Percentiles rank a stretch among this genome's conserved stretches.
Evolutionary conservation across 139 green algal species (phyloP).

Genomic region (Volvox reticuliferus): DNA sequence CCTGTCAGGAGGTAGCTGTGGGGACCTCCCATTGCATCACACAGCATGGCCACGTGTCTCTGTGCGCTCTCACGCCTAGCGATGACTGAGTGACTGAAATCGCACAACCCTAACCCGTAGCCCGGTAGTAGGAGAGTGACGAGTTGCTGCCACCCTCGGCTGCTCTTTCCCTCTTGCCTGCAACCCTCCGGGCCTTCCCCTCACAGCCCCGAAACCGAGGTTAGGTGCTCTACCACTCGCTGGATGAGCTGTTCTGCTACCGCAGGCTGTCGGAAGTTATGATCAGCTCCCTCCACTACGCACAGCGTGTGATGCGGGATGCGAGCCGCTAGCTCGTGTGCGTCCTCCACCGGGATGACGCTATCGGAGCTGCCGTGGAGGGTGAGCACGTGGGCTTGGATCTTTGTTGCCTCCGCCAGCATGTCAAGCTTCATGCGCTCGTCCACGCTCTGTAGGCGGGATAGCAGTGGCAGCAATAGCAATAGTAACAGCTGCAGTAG

Average conservation of each 20-base stretch:
- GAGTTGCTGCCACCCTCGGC: too few species aligned
- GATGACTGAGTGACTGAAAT: too few species aligned
- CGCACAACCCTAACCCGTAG: too few species aligned
- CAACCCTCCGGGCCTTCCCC: not conserved
- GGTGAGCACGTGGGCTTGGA: conserved; percentile 64
- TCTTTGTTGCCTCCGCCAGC: conserved; percentile 27
- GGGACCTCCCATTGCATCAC: too few species aligned
- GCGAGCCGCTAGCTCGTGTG: conserved; percentile 34
- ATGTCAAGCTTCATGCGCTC: conserved; percentile 64
- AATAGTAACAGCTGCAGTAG: too few species aligned
- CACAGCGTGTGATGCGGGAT: conserved; percentile 49
- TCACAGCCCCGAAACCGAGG: too few species aligned
- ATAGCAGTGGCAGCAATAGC: not conserved
- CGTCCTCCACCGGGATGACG: conserved; percentile 69
- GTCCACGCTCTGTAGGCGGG: conserved; percentile 33
- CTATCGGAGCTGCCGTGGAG: conserved; percentile 70
- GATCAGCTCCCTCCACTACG: conserved; percentile 65
- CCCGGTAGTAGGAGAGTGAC: too few species aligned
- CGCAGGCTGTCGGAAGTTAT: conserved; percentile 59
- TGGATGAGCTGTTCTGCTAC: not conserved
- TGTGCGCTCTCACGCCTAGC: too few species aligned
- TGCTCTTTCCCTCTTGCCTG: too few species aligned
- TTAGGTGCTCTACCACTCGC: conserved; percentile 5
- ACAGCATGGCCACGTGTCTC: too few species aligned
- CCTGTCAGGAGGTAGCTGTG: too few species aligned